These are phyloP conservation scores for Russula virescens DNA, from an alignment of 768 basidiomycete genomes.

Conservation along the genomic window DNA sequence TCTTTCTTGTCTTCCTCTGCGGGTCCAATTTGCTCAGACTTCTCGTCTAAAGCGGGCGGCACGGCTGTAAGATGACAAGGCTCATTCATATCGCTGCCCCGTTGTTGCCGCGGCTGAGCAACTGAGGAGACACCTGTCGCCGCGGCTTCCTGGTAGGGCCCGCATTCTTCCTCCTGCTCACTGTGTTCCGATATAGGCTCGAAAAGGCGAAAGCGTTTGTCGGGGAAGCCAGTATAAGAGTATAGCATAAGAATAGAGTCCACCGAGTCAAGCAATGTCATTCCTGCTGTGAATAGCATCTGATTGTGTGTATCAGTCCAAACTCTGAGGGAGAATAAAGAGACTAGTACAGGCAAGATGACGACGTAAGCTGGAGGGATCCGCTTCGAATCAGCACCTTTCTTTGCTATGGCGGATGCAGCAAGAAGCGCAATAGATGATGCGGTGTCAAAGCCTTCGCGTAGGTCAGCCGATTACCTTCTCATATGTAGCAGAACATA, in stretches of 20 bases:
- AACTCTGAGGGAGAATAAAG: not conserved
- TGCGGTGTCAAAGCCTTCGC: slow-evolving; percentile 77
- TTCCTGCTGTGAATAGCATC: slow-evolving; percentile 84
- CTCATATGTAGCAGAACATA: not conserved
- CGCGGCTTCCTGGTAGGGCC: not conserved
- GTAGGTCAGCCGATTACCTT: not conserved
- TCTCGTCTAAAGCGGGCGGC: not conserved
- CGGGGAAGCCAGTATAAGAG: slow-evolving; percentile 71
- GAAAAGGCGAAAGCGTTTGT: slow-evolving; percentile 45
- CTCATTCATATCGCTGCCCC: too few relatives aligned
- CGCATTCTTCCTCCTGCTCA: not conserved
- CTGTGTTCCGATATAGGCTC: slow-evolving; percentile 27
- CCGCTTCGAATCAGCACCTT: slow-evolving; percentile 41
- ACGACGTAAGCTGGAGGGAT: slow-evolving; percentile 62
- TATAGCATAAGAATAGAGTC: slow-evolving; percentile 89
- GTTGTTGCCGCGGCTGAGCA: too few relatives aligned
- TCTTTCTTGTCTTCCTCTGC: not conserved
- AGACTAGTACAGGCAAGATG: slow-evolving; percentile 65
- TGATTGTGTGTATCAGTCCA: slow-evolving; percentile 28
- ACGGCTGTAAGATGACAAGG: not conserved
- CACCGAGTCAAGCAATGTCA: slow-evolving; percentile 78
- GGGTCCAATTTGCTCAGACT: not conserved
- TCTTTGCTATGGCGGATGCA: slow-evolving; percentile 74
- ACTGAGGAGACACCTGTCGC: not conserved
- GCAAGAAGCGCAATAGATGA: slow-evolving; percentile 84